Evolutionary conservation across 2,329 filamentous ascomycete species (phyloP).

Genomic region (Endoconidiophora polonica): DNA sequence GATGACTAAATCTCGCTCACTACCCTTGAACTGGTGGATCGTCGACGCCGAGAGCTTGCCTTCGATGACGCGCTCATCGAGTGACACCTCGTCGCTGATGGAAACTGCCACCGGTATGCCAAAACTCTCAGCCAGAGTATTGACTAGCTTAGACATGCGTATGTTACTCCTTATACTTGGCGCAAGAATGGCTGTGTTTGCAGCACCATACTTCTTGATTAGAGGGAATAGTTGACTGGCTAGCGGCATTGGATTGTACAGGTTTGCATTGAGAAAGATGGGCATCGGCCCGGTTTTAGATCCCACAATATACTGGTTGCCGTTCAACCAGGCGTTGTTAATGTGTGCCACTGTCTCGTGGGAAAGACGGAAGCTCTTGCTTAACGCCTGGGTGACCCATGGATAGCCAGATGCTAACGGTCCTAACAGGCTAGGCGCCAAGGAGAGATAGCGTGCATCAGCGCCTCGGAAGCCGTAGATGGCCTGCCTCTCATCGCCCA

Average conservation of each 20-base stretch:
- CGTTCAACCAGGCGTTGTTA: conserved; percentile 17
- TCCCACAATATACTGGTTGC: conserved; percentile 18
- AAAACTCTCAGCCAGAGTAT: conserved; percentile 7
- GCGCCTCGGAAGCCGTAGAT: conserved; percentile 19
- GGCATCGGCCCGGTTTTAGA: conserved; percentile 18
- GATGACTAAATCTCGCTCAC: conserved; percentile 19
- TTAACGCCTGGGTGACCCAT: conserved; percentile 14
- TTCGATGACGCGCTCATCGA: conserved; percentile 16
- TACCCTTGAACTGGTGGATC: conserved; percentile 21
- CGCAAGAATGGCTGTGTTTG: conserved; percentile 9
- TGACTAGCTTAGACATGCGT: not conserved
- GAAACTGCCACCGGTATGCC: conserved; percentile 16
- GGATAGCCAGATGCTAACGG: conserved; percentile 15
- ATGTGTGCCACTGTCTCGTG: conserved; percentile 16
- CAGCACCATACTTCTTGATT: conserved; percentile 15
- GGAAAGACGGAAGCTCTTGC: conserved; percentile 18
- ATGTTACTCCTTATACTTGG: not conserved
- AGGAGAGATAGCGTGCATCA: conserved; percentile 18
- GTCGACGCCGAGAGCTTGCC: conserved; percentile 20
- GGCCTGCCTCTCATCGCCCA: conserved; percentile 20
- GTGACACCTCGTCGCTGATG: conserved; percentile 15
- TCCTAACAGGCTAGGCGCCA: conserved; percentile 15
- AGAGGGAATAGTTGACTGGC: conserved; percentile 14
- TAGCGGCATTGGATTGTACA: conserved; percentile 10
- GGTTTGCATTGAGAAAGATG: conserved; percentile 16